phyloP scores from a whole-genome alignment of 2,329 filamentous ascomycete genomes.

The Aspergillus sp. region DNA sequence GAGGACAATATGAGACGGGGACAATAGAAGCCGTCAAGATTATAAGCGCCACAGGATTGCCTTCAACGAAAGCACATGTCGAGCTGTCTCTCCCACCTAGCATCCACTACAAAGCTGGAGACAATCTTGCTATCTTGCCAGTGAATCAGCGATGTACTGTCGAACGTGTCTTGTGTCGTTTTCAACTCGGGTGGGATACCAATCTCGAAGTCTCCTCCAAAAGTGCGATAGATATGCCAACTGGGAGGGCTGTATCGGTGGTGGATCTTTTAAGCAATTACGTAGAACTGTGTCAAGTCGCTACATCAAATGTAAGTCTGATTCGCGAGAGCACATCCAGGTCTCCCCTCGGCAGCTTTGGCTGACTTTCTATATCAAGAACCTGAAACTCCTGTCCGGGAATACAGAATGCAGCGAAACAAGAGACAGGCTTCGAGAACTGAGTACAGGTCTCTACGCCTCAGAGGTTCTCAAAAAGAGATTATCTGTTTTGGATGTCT shows the following conservation, averaged over 20 bases:
- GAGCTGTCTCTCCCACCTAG: conserved; percentile 66
- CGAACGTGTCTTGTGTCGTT: conserved; percentile 60
- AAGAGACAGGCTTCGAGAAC: too few relatives aligned
- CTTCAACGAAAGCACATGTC: conserved; percentile 44
- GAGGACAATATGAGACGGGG: too few relatives aligned
- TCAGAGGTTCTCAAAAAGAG: too few relatives aligned
- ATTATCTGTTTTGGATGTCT: too few relatives aligned
- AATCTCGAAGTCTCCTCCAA: conserved; percentile 55
- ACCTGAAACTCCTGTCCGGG: too few relatives aligned
- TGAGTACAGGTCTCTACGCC: too few relatives aligned
- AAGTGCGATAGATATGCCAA: conserved; percentile 46
- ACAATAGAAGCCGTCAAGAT: neutral
- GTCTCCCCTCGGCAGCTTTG: too few relatives aligned
- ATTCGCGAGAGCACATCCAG: too few relatives aligned
- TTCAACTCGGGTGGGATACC: conserved; percentile 66
- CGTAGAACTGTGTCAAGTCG: conserved; percentile 70
- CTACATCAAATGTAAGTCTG: conserved; percentile 24
- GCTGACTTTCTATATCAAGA: too few relatives aligned
- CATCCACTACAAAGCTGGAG: conserved; percentile 68
- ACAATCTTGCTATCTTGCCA: conserved; percentile 73
- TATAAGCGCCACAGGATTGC: conserved; percentile 55
- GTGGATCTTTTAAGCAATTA: conserved; percentile 66
- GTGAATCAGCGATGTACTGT: conserved; percentile 65
- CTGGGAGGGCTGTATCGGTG: conserved; percentile 57
- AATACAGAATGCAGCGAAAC: too few relatives aligned